These are phyloP conservation scores for Pittosporum tobira DNA, from an alignment of 129 eudicot genomes.

Conservation along the genomic window DNA sequence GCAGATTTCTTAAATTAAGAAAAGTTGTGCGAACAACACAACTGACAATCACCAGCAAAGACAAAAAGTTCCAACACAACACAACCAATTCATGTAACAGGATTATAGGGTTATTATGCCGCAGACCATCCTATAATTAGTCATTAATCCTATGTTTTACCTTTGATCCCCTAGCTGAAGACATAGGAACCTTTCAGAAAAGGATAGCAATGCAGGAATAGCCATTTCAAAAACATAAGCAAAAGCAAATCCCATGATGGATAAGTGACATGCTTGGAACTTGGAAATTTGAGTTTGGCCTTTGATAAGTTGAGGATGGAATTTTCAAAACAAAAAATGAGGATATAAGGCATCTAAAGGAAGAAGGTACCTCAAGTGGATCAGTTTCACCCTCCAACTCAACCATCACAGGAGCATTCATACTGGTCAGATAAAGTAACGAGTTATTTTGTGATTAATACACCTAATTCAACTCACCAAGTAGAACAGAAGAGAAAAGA, in stretches of 20 bases:
- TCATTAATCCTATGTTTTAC: too few species aligned
- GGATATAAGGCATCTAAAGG: background rate
- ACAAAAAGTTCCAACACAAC: background rate
- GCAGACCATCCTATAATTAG: background rate
- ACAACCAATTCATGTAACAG: background rate
- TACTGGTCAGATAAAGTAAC: constrained; percentile 35
- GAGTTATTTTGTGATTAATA: background rate
- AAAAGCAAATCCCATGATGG: background rate
- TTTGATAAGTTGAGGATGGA: background rate
- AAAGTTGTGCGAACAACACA: background rate
- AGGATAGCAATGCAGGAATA: background rate
- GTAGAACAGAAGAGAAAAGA: background rate
- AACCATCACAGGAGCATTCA: constrained; percentile 99
- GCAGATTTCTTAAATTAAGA: background rate
- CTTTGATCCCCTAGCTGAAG: too few species aligned
- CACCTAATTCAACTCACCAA: background rate
- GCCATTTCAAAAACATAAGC: background rate
- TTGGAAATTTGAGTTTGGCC: background rate
- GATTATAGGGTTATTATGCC: background rate
- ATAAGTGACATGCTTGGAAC: too few species aligned
- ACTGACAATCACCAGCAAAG: background rate
- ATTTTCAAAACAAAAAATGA: background rate
- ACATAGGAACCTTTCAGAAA: too few species aligned
- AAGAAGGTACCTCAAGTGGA: constrained; percentile 76
- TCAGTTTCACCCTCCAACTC: constrained; percentile 97